Evolutionary conservation across 169 alveolate genomes (phyloP).

Genomic region (Babesia caballi): DNA sequence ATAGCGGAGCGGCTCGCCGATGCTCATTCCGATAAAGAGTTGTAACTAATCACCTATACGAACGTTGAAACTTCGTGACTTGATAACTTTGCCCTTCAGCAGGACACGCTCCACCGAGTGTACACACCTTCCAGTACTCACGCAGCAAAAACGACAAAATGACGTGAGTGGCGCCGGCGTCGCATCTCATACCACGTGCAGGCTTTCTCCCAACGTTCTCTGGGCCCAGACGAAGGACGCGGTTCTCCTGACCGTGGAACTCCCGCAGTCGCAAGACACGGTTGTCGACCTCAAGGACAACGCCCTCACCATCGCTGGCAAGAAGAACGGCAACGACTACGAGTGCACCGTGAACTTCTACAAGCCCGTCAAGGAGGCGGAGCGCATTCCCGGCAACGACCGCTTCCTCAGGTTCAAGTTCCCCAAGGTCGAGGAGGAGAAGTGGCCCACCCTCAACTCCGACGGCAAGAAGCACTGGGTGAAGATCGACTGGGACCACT

Average conservation of each 20-base stretch:
- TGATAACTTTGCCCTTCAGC: no score
- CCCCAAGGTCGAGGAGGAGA: constrained; percentile 70
- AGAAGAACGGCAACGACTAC: constrained; percentile 71
- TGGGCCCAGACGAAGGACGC: constrained; percentile 80
- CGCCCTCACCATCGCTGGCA: constrained; percentile 55
- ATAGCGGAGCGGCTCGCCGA: no score
- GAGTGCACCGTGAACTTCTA: constrained; percentile 67
- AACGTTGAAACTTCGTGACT: no score
- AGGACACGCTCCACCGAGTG: no score
- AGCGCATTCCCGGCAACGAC: constrained; percentile 60
- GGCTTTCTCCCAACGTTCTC: constrained; percentile 74
- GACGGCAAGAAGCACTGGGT: constrained; percentile 79
- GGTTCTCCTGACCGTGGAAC: constrained; percentile 70
- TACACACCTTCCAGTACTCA: no score
- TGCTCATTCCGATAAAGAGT: no score
- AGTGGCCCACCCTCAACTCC: constrained; percentile 74
- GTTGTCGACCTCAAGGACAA: constrained; percentile 67
- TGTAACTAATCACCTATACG: no score
- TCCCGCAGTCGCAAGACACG: constrained; percentile 58
- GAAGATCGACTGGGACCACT: constrained; percentile 77
- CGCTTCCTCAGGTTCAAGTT: constrained; percentile 69
- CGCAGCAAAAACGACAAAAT: no score
- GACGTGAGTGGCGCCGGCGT: not conserved
- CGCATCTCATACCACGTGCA: not conserved
- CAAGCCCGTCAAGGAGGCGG: constrained; percentile 74